Percentiles rank a stretch among this genome's conserved stretches.
phyloP scores from a whole-genome alignment of 2,329 filamentous ascomycete genomes.

The Fusarium liriodendri region DNA sequence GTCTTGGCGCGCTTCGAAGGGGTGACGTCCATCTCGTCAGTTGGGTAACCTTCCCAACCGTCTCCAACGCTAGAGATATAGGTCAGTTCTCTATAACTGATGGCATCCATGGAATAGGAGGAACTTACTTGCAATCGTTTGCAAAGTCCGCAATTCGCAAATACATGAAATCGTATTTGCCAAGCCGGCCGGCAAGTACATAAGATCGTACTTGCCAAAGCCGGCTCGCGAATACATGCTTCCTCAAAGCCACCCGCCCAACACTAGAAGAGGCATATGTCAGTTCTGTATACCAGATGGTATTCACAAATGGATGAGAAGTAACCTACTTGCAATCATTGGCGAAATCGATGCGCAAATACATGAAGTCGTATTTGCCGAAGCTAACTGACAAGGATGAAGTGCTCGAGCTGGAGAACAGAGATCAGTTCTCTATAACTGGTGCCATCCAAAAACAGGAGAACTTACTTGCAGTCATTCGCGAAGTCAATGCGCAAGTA shows the following conservation, averaged over 20 bases:
- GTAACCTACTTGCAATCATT: neutral
- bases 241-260: neutral
- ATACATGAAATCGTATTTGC: no score
- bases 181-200: no score
- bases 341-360: neutral
- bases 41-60: no score
- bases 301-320: neutral
- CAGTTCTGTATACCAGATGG: neutral
- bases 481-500: neutral
- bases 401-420: no score
- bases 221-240: no score
- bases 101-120: no score
- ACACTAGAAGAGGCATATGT: neutral
- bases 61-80: neutral
- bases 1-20: slow-evolving; percentile 51
- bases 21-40: slow-evolving; percentile 49
- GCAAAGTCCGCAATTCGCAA: no score
- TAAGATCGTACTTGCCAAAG: neutral
- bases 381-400: neutral
- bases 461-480: neutral
- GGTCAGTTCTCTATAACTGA: neutral
- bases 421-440: no score
- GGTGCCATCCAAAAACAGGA: neutral
- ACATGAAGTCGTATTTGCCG: neutral
- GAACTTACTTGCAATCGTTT: no score